Base-by-base conservation (phyloP, 1,284 basidiomycete genomes). In the Hemileia vastatrix region DNA sequence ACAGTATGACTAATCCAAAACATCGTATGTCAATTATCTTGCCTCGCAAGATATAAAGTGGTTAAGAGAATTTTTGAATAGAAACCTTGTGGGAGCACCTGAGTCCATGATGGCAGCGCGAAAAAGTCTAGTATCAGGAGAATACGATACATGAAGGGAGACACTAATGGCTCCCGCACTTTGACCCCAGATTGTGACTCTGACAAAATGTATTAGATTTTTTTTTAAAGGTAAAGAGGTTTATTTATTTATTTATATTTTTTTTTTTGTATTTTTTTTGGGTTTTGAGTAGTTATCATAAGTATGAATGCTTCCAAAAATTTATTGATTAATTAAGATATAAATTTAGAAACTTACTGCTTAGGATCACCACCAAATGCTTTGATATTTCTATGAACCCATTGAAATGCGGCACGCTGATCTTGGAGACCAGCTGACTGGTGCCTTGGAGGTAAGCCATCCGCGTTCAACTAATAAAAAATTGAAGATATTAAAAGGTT, bases 301-400 rank as follows among this genome's bases (percentile, higher is more conserved):
- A n/a, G n/a, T n/a, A n/a, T n/a, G n/a, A n/a, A n/a, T n/a, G n/a
- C n/a, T n/a, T n/a, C n/a, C n/a, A n/a, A n/a, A n/a, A n/a, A n/a
- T n/a, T n/a, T n/a, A n/a, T n/a, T n/a, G n/a, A n/a, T n/a, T n/a
- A 70, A 33, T 71, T 68, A 47, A 69, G 69, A 23, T 67, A 70
- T 2, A 65, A 56, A 1, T 67, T 69, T 21, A 69, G 57, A 13
- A 5, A 49, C 52, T 13, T 6, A 61, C 76, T 83, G 84, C 44
- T 71, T 66, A 15, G 81, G 79, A 71, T 86, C 83, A 0, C 86
- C 86, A 2, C 85, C 84, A 68, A 87, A 86, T 0, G 76, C 76
- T 0, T 76, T 77, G 32, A 87, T 81, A 65, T 86, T 84, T 9
- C 82, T 70, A 64, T 83, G 81, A 2, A 86, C 69, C 74, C 85